phyloP scores from a whole-genome alignment of 371 early-diverging fungal species.

The Zancudomyces culisetae region DNA sequence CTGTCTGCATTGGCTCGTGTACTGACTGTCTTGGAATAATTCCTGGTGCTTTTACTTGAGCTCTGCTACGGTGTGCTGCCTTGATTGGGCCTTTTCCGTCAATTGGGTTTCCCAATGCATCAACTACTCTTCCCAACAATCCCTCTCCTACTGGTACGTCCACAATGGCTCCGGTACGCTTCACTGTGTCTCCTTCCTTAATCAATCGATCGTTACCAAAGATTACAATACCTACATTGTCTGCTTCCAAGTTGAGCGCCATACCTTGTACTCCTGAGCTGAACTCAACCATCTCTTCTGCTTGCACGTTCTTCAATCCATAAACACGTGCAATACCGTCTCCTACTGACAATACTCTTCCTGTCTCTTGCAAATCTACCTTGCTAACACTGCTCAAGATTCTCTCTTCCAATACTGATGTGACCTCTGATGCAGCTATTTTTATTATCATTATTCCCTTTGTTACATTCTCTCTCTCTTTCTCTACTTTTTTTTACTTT shows the following conservation, averaged over 20 bases:
- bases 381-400: conserved; percentile 59
- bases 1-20: conserved; percentile 94
- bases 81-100: conserved; percentile 89
- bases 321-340: conserved; percentile 98
- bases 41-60: conserved; percentile 92
- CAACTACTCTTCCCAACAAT: conserved; percentile 88
- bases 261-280: conserved; percentile 86
- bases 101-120: conserved; percentile 92
- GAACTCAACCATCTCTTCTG: conserved; percentile 98
- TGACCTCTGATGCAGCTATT: conserved; percentile 56
- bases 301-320: conserved; percentile 91
- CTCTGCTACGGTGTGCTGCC: conserved; percentile 61
- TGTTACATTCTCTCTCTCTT: neutral
- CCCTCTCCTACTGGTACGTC: conserved; percentile 85
- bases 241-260: conserved; percentile 93
- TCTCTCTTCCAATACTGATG: conserved; percentile 76
- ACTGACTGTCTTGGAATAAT: conserved; percentile 93
- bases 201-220: conserved; percentile 95
- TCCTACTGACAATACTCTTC: conserved; percentile 92
- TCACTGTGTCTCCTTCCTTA: conserved; percentile 92
- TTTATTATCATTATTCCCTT: neutral
- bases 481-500: neutral
- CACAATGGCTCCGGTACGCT: conserved; percentile 91
- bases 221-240: conserved; percentile 96
- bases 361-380: conserved; percentile 84